A percentile compares a stretch with the other conserved stretches of the same genome.
Conservation (phyloP, 306 rosid genomes). For the Rubus idaeus region DNA sequence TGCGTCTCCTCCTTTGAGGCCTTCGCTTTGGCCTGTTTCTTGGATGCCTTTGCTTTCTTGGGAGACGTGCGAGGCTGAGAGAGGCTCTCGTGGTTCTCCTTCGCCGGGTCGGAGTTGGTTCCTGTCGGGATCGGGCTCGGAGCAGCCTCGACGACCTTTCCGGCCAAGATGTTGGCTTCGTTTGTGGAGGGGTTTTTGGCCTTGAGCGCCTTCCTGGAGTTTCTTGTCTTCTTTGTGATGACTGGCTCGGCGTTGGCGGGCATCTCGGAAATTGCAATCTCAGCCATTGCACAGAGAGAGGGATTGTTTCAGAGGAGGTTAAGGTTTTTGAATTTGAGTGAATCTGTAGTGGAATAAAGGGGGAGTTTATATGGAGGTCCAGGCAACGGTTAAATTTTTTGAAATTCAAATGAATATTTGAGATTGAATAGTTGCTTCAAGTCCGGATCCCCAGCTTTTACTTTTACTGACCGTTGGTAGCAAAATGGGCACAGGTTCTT, state of each 20-base stretch:
- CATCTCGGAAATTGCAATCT: constrained; percentile 29
- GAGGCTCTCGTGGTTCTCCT: constrained; percentile 47
- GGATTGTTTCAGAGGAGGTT: neutral
- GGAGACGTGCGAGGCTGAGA: constrained; percentile 44
- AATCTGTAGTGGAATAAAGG: neutral
- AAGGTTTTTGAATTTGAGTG: constrained; percentile 12
- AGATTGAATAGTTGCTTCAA: constrained; percentile 15
- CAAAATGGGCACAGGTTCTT: neutral
- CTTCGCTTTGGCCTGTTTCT: constrained; percentile 45
- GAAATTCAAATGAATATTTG: constrained; percentile 40
- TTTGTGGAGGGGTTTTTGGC: constrained; percentile 50
- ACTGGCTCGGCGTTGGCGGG: neutral
- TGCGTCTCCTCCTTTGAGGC: neutral
- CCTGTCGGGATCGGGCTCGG: constrained; percentile 6
- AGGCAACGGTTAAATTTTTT: constrained; percentile 55
- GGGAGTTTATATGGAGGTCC: constrained; percentile 27
- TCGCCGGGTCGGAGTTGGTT: constrained; percentile 15
- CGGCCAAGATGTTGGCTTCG: constrained; percentile 34
- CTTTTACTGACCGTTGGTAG: constrained; percentile 41
- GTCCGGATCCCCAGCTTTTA: neutral
- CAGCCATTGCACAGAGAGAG: constrained; percentile 51
- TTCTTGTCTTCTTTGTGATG: constrained; percentile 48
- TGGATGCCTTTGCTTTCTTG: constrained; percentile 52
- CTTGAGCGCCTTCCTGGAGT: constrained; percentile 48
- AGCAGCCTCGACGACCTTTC: constrained; percentile 28